phyloP scores from a whole-genome alignment of 805 yeast species.

The Yarrowia hollandica region DNA sequence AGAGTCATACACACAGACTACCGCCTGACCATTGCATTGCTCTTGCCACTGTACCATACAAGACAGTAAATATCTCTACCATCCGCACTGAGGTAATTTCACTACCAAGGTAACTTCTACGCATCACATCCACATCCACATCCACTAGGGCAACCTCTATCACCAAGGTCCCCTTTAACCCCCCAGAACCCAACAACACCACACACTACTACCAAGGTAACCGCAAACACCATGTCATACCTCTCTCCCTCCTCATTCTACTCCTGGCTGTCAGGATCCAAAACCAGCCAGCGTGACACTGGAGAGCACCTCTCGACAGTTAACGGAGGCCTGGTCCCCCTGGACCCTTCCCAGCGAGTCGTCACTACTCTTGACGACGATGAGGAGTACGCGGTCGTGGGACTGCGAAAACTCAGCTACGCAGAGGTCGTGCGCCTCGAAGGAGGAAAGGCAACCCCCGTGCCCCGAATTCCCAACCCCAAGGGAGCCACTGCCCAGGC shows the following conservation, averaged over 20 bases:
- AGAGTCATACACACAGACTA: not conserved
- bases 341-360: constrained; percentile 25
- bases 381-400: constrained; percentile 50
- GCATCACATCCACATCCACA: not conserved
- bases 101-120: not conserved
- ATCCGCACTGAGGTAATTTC: not conserved
- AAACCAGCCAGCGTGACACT: constrained; percentile 19
- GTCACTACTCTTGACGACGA: constrained; percentile 31
- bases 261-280: constrained; percentile 26
- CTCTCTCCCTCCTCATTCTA: constrained; percentile 25
- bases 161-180: not conserved
- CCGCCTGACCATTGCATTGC: constrained; percentile 10
- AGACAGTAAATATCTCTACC: too few relatives aligned
- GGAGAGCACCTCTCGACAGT: constrained; percentile 24
- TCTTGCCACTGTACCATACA: not conserved
- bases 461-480: constrained; percentile 25
- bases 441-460: constrained; percentile 29
- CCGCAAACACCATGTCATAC: constrained; percentile 1
- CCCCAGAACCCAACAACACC: not conserved
- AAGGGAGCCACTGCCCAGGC: constrained; percentile 4
- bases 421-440: constrained; percentile 52
- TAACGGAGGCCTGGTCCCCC: constrained; percentile 27
- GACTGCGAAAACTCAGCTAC: constrained; percentile 51
- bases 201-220: not conserved
- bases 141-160: not conserved